phyloP scores from a whole-genome alignment of 306 rosid genomes.

The Ormosia emarginata region DNA sequence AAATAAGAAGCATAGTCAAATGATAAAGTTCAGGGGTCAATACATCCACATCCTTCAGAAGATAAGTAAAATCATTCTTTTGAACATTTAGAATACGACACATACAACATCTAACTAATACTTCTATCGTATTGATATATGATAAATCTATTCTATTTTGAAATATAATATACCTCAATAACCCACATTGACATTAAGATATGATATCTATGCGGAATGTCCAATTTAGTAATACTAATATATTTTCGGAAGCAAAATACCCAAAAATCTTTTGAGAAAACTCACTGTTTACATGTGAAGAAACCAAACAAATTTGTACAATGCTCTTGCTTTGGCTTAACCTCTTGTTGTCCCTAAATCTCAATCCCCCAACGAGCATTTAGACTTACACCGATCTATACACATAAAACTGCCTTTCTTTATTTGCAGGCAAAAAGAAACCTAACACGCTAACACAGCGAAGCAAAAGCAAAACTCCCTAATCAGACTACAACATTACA shows the following conservation, averaged over 20 bases:
- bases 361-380: neutral
- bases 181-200: no score
- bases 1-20: neutral
- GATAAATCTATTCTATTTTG: no score
- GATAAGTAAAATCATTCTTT: neutral
- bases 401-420: neutral
- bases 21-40: neutral
- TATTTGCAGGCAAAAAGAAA: neutral
- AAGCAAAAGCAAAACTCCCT: neutral
- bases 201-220: no score
- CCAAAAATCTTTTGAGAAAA: neutral
- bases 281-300: neutral
- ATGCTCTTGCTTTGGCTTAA: neutral
- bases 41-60: neutral
- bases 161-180: no score
- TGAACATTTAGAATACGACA: no score
- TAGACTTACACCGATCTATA: neutral
- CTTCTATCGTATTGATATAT: no score
- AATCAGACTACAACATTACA: slow-evolving; percentile 40
- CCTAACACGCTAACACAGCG: neutral
- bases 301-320: neutral
- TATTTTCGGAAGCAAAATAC: no score
- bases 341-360: neutral
- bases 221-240: no score
- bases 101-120: no score